These are phyloP conservation scores for Capronia americana DNA, from an alignment of 2,329 filamentous ascomycete species.

Conservation along the genomic window DNA sequence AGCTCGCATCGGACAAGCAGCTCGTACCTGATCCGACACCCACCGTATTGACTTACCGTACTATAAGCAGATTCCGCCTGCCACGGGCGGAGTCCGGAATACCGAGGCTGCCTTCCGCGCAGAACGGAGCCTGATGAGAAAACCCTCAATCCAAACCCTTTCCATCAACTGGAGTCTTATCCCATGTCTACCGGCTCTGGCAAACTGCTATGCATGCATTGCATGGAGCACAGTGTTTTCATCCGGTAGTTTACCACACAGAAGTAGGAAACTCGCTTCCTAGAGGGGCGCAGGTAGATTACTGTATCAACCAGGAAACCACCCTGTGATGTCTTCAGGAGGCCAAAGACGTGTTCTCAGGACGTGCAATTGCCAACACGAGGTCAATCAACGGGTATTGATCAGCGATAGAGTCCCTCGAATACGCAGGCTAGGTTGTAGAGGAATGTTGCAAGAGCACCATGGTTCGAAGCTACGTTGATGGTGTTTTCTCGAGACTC, in stretches of 20 bases:
- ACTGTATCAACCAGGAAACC: neutral
- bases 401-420: neutral
- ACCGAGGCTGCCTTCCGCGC: neutral
- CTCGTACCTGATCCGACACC: constrained; percentile 1
- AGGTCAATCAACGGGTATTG: neutral
- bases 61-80: constrained; percentile 11
- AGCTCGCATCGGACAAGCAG: neutral
- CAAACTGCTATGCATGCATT: neutral
- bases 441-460: neutral
- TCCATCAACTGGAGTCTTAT: neutral
- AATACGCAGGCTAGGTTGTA: neutral
- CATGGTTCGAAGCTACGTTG: neutral
- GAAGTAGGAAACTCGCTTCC: neutral
- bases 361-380: neutral
- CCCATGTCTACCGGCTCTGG: neutral
- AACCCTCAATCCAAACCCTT: neutral
- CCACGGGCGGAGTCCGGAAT: neutral
- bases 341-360: neutral
- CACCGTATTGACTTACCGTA: constrained; percentile 1
- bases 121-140: neutral
- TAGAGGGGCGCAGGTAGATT: neutral
- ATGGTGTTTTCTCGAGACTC: neutral
- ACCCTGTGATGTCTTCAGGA: neutral
- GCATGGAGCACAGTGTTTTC: neutral
- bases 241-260: neutral